A percentile compares a stretch with the other conserved stretches of the same genome.
Conservation (phyloP, 139 green algal species). For the Chlamydomonas sp. region DNA sequence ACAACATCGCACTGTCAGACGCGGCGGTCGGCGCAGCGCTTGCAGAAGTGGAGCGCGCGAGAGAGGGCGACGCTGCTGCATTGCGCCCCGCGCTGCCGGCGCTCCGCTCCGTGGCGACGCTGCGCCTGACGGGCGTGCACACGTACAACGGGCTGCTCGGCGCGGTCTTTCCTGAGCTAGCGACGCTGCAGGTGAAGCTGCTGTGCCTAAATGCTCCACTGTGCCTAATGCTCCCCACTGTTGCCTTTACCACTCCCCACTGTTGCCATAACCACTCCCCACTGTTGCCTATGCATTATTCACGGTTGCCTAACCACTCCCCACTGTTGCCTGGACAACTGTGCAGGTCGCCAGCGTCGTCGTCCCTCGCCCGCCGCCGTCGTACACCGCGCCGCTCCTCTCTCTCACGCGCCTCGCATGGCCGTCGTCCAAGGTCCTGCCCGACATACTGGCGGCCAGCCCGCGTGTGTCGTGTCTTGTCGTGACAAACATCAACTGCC, state of each 20-base stretch:
- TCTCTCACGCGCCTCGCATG: not conserved
- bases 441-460: slow-evolving; percentile 1
- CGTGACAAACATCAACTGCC: slow-evolving; percentile 10
- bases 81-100: no score
- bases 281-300: no score
- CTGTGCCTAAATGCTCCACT: no score
- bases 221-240: no score
- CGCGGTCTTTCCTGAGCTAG: not conserved
- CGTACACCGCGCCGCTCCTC: not conserved
- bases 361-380: not conserved
- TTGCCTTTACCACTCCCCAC: no score
- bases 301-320: no score
- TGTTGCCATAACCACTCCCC: no score
- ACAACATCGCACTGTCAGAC: slow-evolving; percentile 2
- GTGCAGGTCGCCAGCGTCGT: not conserved
- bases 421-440: slow-evolving; percentile 9
- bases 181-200: not conserved
- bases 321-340: no score
- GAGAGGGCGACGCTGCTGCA: no score
- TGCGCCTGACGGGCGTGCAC: slow-evolving; percentile 2
- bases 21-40: not conserved
- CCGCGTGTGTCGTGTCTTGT: not conserved
- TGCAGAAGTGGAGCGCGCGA: not conserved
- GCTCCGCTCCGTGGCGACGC: not conserved
- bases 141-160: slow-evolving; percentile 1